Percentiles rank a stretch among this genome's conserved stretches.
Conservation (phyloP, 192 early-diverging fungal species). For the Mortierella alpina region DNA sequence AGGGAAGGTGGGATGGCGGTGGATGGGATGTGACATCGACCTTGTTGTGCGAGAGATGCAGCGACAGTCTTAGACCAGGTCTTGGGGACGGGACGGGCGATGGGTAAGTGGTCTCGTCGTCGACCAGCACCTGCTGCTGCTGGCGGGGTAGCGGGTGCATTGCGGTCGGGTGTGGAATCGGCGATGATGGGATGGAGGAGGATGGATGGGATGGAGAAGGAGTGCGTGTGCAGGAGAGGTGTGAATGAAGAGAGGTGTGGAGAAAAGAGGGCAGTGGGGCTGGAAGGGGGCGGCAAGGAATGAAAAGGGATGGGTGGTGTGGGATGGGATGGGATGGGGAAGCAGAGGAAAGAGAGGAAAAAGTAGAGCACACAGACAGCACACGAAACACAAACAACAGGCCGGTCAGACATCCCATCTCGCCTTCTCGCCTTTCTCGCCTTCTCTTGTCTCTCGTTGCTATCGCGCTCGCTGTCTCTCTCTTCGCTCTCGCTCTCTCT, state of each 20-base stretch:
- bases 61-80: slow-evolving; percentile 47
- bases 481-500: no score
- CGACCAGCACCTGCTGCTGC: not conserved
- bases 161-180: not conserved
- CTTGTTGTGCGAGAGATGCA: slow-evolving; percentile 35
- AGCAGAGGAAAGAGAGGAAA: not conserved
- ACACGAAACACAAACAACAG: no score
- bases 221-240: not conserved
- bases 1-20: slow-evolving; percentile 6
- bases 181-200: not conserved
- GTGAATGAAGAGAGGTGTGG: not conserved
- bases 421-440: no score
- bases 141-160: not conserved
- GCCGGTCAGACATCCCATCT: no score
- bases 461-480: no score
- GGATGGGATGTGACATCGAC: slow-evolving; percentile 30
- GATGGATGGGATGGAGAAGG: not conserved
- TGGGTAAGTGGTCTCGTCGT: slow-evolving; percentile 24
- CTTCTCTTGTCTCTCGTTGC: no score
- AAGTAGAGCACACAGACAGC: no score
- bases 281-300: not conserved
- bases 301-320: not conserved
- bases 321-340: not conserved
- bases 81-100: slow-evolving; percentile 47
- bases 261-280: not conserved